phyloP scores from a whole-genome alignment of 106 monocot genomes.

The Dioscorea alata region DNA sequence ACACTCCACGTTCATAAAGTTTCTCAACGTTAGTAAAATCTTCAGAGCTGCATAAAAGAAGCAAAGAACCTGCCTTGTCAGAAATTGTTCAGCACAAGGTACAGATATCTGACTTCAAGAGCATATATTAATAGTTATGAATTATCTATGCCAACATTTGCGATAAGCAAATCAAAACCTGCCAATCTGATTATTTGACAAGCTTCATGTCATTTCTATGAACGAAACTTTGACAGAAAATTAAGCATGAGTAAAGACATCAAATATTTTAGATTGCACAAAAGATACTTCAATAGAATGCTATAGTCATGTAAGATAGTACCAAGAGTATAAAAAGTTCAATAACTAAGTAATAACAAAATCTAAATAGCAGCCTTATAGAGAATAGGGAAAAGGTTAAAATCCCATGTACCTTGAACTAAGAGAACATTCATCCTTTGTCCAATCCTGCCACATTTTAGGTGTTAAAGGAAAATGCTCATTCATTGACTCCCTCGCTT shows the following conservation, averaged over 20 bases:
- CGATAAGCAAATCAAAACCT: background rate
- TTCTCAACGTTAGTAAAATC: constrained; percentile 51
- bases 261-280: background rate
- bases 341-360: background rate
- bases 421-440: constrained; percentile 61
- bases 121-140: background rate
- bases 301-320: background rate
- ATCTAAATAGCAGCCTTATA: background rate
- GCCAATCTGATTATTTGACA: background rate
- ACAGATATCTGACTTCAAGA: background rate
- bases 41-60: constrained; percentile 46
- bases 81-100: background rate
- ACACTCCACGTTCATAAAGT: constrained; percentile 81
- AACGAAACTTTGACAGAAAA: background rate
- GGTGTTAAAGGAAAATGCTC: constrained; percentile 67
- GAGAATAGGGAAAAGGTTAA: background rate
- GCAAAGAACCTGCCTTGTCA: background rate
- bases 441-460: constrained; percentile 92
- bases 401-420: constrained; percentile 25
- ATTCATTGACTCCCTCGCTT: constrained; percentile 77
- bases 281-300: background rate
- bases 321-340: background rate
- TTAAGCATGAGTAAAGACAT: too few species aligned
- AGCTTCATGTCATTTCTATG: background rate
- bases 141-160: background rate